These are phyloP conservation scores for Rasamsonia emersonii DNA, from an alignment of 2,329 filamentous ascomycete genomes.

Conservation along the genomic window DNA sequence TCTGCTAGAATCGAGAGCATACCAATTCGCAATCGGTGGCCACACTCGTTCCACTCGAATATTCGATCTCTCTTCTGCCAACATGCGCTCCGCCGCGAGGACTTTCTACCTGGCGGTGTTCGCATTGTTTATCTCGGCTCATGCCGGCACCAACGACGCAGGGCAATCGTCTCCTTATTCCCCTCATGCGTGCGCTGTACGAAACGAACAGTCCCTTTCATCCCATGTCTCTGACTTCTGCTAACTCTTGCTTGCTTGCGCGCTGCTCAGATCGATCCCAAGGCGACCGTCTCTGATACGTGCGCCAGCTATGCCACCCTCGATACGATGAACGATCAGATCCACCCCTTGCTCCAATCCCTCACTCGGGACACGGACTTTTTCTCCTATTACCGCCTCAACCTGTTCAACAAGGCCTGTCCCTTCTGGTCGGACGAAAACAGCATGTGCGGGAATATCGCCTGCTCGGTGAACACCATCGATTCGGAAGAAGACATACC, in stretches of 20 bases:
- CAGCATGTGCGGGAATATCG: constrained; percentile 93
- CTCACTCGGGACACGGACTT: constrained; percentile 87
- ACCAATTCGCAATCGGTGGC: too few relatives aligned
- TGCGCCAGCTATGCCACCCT: constrained; percentile 90
- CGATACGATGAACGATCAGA: constrained; percentile 68
- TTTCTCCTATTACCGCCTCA: constrained; percentile 94
- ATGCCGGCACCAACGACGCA: constrained; percentile 36
- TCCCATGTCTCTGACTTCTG: constrained; percentile 2
- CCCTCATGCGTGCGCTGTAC: constrained; percentile 49
- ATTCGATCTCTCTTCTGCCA: background rate
- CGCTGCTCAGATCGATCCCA: constrained; percentile 65
- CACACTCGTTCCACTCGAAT: background rate
- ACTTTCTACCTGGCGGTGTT: constrained; percentile 57
- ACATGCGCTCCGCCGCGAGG: constrained; percentile 46
- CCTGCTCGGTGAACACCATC: constrained; percentile 88
- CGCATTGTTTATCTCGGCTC: constrained; percentile 44
- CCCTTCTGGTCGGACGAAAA: constrained; percentile 93
- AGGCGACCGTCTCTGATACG: constrained; percentile 83
- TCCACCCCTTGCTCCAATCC: constrained; percentile 69
- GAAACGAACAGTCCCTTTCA: constrained; percentile 25
- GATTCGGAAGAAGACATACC: constrained; percentile 95
- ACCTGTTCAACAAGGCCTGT: constrained; percentile 87
- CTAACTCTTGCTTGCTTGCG: background rate
- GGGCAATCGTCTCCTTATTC: constrained; percentile 21
- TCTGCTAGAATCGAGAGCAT: too few relatives aligned